These are phyloP conservation scores for Tricholoma terreum DNA, from an alignment of 768 basidiomycete genomes.

Conservation along the genomic window DNA sequence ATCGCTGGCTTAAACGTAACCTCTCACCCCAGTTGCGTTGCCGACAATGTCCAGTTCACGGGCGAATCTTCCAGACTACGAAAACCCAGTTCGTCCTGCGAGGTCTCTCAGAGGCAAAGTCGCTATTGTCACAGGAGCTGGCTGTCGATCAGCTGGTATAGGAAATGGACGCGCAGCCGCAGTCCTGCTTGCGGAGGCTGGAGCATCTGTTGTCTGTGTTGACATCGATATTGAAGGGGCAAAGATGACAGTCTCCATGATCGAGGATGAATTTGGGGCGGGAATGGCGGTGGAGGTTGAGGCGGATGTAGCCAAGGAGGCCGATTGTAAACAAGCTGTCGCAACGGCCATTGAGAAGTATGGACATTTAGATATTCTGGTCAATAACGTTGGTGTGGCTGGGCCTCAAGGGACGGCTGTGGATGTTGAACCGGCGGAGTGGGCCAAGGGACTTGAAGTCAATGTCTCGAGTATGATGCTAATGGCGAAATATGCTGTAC, in stretches of 20 bases:
- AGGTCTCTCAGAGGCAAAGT: conserved; percentile 30
- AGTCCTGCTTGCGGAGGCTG: conserved; percentile 41
- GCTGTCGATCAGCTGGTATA: conserved; percentile 36
- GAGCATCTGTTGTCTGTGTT: conserved; percentile 34
- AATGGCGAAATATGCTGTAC: conserved; percentile 41
- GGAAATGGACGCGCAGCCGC: conserved; percentile 42
- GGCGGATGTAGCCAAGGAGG: conserved; percentile 34
- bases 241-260: conserved; percentile 37
- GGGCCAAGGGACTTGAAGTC: conserved; percentile 35
- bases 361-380: conserved; percentile 40
- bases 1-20: too few species aligned
- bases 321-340: conserved; percentile 34
- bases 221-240: conserved; percentile 37
- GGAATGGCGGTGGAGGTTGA: conserved; percentile 31
- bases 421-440: conserved; percentile 32
- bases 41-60: conserved; percentile 1
- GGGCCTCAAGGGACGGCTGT: conserved; percentile 38
- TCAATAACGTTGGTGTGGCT: conserved; percentile 41
- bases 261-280: conserved; percentile 33
- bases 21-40: too few species aligned
- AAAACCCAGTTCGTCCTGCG: conserved; percentile 33
- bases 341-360: conserved; percentile 31
- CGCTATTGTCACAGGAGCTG: conserved; percentile 42
- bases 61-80: conserved; percentile 11
- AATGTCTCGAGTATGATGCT: conserved; percentile 44